A percentile compares a stretch with the other conserved stretches of the same genome.
phyloP scores from a whole-genome alignment of 176 grass and related monocot species.

The Elymus sibiricus region DNA sequence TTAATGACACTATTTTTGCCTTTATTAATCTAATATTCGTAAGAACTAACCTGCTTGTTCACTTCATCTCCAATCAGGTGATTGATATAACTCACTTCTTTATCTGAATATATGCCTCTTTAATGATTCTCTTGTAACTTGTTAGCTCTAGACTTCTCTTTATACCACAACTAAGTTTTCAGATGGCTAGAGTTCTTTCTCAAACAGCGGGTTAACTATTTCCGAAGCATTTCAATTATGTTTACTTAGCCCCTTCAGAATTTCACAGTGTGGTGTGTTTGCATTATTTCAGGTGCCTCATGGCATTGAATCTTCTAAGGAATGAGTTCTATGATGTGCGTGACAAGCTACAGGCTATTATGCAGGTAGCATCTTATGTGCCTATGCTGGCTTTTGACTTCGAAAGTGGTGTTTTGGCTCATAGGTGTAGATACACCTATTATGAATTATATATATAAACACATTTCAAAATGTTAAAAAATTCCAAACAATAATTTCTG shows the following conservation, averaged over 20 bases:
- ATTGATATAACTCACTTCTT: background rate
- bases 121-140: conserved; percentile 8
- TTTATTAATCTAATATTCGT: background rate
- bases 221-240: background rate
- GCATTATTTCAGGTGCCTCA: conserved; percentile 55
- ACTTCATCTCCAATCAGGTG: background rate
- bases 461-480: no score
- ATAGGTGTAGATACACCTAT: no score
- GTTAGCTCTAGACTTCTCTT: background rate
- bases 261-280: background rate
- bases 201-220: background rate
- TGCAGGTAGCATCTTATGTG: conserved; percentile 55
- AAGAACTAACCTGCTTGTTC: background rate
- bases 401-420: no score
- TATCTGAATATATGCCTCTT: conserved; percentile 1
- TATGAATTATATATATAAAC: no score
- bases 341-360: conserved; percentile 64
- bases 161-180: background rate
- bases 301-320: conserved; percentile 51
- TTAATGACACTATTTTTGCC: background rate
- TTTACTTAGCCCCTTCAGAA: background rate
- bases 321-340: conserved; percentile 58
- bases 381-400: conserved; percentile 18
- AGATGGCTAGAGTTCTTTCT: background rate
- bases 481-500: no score